phyloP scores from a whole-genome alignment of 1,284 basidiomycete species.

The Tausonia pullulans region DNA sequence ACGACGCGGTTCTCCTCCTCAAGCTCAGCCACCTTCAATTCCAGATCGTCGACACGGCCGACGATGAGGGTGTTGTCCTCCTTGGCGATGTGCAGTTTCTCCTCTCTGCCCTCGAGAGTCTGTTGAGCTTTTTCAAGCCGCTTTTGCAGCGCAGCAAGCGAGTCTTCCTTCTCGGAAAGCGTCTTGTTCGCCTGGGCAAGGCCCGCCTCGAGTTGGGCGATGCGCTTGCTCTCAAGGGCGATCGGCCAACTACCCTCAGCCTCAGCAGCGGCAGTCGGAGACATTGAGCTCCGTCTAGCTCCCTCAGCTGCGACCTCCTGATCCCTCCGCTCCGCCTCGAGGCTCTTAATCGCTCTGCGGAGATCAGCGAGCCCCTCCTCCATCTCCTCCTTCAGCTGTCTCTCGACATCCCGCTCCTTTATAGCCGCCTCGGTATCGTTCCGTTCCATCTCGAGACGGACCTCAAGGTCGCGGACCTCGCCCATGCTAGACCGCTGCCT shows the following conservation, averaged over 20 bases:
- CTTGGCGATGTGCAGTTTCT: no score
- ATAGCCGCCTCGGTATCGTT: neutral
- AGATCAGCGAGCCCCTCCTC: neutral
- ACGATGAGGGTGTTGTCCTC: no score
- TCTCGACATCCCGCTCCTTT: neutral
- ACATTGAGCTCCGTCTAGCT: neutral
- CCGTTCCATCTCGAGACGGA: conserved; percentile 4
- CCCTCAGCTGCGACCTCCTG: neutral
- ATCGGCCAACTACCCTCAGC: neutral
- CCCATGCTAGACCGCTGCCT: neutral
- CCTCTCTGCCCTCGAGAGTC: no score
- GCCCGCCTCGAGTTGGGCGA: neutral
- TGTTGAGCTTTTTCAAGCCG: no score
- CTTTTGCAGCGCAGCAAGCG: no score
- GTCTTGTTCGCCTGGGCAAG: neutral
- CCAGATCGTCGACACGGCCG: neutral
- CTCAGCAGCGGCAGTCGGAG: neutral
- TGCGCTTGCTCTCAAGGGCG: neutral
- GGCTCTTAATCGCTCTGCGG: neutral
- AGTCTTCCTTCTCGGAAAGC: no score
- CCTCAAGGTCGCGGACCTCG: conserved; percentile 8
- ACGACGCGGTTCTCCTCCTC: neutral
- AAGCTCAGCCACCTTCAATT: neutral
- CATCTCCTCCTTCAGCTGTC: neutral
- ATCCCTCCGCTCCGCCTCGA: conserved; percentile 4